phyloP scores from a whole-genome alignment of 2,329 filamentous ascomycete genomes.

The Ophiostoma sp. region DNA sequence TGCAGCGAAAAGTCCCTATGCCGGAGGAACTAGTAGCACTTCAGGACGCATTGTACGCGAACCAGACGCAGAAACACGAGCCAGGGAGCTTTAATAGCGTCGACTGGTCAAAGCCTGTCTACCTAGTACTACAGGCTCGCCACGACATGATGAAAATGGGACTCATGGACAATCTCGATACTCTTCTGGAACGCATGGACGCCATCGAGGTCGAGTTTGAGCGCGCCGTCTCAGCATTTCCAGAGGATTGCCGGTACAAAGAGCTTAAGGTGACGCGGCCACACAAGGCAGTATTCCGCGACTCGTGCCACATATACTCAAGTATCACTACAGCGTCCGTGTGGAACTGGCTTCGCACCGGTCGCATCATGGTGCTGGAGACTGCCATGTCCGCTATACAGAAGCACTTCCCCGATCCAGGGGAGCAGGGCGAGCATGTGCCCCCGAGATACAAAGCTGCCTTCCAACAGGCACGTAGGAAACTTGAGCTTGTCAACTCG shows the following conservation, averaged over 20 bases:
- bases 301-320: slow-evolving; percentile 42
- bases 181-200: slow-evolving; percentile 37
- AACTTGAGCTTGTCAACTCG: slow-evolving; percentile 38
- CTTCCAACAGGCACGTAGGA: slow-evolving; percentile 36
- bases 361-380: slow-evolving; percentile 45
- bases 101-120: slow-evolving; percentile 42
- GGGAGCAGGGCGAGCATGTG: slow-evolving; percentile 26
- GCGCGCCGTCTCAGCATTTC: slow-evolving; percentile 36
- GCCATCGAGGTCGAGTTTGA: slow-evolving; percentile 42
- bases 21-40: slow-evolving; percentile 45
- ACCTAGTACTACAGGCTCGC: slow-evolving; percentile 43
- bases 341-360: slow-evolving; percentile 45
- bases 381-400: slow-evolving; percentile 43
- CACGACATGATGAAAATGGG: slow-evolving; percentile 40
- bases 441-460: slow-evolving; percentile 32
- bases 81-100: slow-evolving; percentile 33
- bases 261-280: slow-evolving; percentile 36
- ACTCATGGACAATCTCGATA: slow-evolving; percentile 36
- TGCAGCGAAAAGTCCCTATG: slow-evolving; percentile 45
- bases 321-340: slow-evolving; percentile 42
- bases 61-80: slow-evolving; percentile 34
- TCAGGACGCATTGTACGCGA: slow-evolving; percentile 37
- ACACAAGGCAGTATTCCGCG: slow-evolving; percentile 40
- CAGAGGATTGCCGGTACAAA: slow-evolving; percentile 40
- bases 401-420: slow-evolving; percentile 31